Conservation (phyloP, 1,284 basidiomycete species). For the Cystobasidium pallidum region DNA sequence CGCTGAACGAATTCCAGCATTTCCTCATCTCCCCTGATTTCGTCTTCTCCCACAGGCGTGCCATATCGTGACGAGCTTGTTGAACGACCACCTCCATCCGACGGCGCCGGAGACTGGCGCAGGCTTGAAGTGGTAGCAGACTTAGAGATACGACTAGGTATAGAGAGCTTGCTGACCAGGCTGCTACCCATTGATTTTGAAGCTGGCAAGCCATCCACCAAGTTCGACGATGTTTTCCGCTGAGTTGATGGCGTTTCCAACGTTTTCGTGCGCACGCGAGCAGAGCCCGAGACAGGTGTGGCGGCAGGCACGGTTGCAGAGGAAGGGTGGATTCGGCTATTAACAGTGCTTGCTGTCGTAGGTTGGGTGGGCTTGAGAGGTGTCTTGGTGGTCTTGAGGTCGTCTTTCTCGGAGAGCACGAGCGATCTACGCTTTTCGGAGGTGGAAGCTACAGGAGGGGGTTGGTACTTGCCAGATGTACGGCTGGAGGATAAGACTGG, state of each 20-base stretch:
- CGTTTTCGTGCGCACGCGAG: constrained; percentile 48
- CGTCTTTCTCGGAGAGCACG: constrained; percentile 16
- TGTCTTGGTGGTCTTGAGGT: constrained; percentile 13
- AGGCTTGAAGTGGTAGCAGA: constrained; percentile 47
- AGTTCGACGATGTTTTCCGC: constrained; percentile 3
- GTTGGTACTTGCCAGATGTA: constrained; percentile 12
- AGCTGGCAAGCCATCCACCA: constrained; percentile 33
- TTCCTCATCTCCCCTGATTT: constrained; percentile 88
- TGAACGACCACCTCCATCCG: constrained; percentile 44
- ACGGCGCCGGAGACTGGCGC: constrained; percentile 38
- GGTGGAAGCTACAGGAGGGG: not conserved
- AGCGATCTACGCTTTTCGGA: constrained; percentile 38
- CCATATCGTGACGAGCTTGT: constrained; percentile 48
- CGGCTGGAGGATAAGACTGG: constrained; percentile 20
- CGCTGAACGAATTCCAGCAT: constrained; percentile 93
- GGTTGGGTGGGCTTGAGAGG: constrained; percentile 18
- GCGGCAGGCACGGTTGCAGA: not conserved
- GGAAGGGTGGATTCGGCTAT: not conserved
- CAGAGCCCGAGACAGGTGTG: not conserved
- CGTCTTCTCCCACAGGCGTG: constrained; percentile 68
- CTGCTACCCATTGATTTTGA: constrained; percentile 47
- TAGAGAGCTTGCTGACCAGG: constrained; percentile 49
- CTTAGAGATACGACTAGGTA: constrained; percentile 51
- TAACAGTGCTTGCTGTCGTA: not conserved
- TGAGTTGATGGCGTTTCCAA: constrained; percentile 10